phyloP scores from a whole-genome alignment of 805 yeast genomes.

The Schwanniomyces sp. region DNA sequence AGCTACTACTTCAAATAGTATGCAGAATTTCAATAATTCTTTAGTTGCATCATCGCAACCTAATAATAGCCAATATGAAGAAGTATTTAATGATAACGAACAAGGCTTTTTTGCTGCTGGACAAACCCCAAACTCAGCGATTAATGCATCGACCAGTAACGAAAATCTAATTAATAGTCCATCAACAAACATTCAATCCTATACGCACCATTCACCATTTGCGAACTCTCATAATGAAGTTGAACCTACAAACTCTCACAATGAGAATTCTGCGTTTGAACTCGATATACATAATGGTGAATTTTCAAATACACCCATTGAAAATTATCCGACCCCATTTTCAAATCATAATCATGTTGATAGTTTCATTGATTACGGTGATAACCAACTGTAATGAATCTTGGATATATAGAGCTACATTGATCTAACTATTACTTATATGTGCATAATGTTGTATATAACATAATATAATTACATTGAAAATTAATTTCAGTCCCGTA shows the following conservation, averaged over 20 bases:
- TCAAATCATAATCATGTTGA: slow-evolving; percentile 14
- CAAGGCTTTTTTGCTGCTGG: slow-evolving; percentile 20
- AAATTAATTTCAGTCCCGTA: background rate
- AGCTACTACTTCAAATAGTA: slow-evolving; percentile 8
- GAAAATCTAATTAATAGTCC: slow-evolving; percentile 9
- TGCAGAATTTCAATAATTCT: slow-evolving; percentile 3
- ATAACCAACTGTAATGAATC: slow-evolving; percentile 8
- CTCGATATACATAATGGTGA: slow-evolving; percentile 6
- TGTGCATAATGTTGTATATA: background rate
- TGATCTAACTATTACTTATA: background rate
- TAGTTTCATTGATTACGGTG: slow-evolving; percentile 21
- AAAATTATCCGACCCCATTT: slow-evolving; percentile 5
- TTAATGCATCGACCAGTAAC: slow-evolving; percentile 2
- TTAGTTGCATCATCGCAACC: slow-evolving; percentile 3
- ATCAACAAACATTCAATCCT: slow-evolving; percentile 12
- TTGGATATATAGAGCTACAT: background rate
- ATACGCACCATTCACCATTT: slow-evolving; percentile 12
- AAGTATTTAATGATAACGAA: slow-evolving; percentile 19
- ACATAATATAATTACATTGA: background rate
- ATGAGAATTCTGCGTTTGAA: slow-evolving; percentile 8
- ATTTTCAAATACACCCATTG: slow-evolving; percentile 7
- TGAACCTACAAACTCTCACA: slow-evolving; percentile 5
- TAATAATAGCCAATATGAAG: slow-evolving; percentile 11
- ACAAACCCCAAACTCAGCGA: slow-evolving; percentile 10
- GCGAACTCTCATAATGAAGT: slow-evolving; percentile 1